These are phyloP conservation scores for Thelonectria blattea DNA, from an alignment of 2,329 filamentous ascomycete genomes.

Conservation along the genomic window DNA sequence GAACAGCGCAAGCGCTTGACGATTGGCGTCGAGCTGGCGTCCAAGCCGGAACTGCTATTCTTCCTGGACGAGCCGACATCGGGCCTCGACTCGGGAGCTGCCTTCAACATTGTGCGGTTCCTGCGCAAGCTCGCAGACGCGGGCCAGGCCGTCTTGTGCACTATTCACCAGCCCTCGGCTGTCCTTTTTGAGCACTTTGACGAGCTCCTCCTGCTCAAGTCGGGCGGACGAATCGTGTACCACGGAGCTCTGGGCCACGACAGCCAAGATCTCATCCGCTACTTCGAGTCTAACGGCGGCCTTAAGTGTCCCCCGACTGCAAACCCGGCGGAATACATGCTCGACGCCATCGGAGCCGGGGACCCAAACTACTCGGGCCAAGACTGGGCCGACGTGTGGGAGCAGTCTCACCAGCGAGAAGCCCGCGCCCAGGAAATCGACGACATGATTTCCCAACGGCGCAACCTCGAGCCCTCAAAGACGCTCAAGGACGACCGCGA, in stretches of 20 bases:
- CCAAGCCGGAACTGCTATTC: constrained; percentile 64
- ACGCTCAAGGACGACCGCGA: constrained; percentile 60
- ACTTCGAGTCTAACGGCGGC: constrained; percentile 59
- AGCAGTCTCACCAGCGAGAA: constrained; percentile 55
- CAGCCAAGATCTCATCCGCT: constrained; percentile 53
- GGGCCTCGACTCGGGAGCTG: constrained; percentile 63
- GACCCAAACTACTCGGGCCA: constrained; percentile 64
- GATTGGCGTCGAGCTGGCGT: constrained; percentile 62
- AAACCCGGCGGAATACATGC: constrained; percentile 62
- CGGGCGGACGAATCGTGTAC: constrained; percentile 60
- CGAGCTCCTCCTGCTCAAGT: constrained; percentile 59
- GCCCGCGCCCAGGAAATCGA: constrained; percentile 57
- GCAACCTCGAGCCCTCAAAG: constrained; percentile 43
- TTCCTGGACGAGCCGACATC: constrained; percentile 70
- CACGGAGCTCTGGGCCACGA: constrained; percentile 60
- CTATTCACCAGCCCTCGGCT: constrained; percentile 65
- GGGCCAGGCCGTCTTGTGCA: constrained; percentile 65
- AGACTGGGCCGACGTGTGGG: constrained; percentile 70
- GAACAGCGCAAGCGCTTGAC: constrained; percentile 64
- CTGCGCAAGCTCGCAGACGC: constrained; percentile 65
- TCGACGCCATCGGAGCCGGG: constrained; percentile 66
- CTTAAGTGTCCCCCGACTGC: constrained; percentile 53
- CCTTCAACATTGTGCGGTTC: constrained; percentile 67
- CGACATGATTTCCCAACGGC: constrained; percentile 55
- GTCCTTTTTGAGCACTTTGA: constrained; percentile 64